These are phyloP conservation scores for Cichorium intybus DNA, from an alignment of 140 eudicot genomes.

Conservation along the genomic window DNA sequence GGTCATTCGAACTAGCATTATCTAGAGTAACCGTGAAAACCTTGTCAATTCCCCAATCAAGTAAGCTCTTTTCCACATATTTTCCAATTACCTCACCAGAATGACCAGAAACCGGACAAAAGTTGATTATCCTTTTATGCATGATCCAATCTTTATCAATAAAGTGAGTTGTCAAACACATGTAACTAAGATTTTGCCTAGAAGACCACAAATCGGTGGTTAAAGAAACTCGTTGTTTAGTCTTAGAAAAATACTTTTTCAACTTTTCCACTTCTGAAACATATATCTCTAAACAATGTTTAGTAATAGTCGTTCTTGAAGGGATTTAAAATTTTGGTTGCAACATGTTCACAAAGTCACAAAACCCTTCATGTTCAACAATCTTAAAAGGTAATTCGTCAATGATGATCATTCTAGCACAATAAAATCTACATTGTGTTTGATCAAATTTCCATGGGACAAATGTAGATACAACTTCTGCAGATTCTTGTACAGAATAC, in stretches of 20 bases:
- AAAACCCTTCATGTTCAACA: slow-evolving; percentile 13
- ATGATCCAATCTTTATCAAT: not conserved
- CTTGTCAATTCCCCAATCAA: not conserved
- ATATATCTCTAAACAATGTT: not conserved
- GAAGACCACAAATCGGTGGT: not conserved
- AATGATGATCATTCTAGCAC: not conserved
- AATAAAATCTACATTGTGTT: too few species aligned
- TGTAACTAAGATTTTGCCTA: not conserved
- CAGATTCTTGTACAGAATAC: not conserved
- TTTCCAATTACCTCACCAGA: not conserved
- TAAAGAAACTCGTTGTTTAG: not conserved
- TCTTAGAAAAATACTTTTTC: not conserved
- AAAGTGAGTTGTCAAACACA: not conserved
- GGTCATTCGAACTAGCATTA: not conserved
- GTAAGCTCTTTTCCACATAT: not conserved
- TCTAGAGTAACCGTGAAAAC: not conserved
- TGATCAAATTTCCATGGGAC: not conserved
- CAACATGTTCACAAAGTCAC: not conserved
- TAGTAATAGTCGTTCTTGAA: not conserved
- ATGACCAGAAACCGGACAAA: not conserved
- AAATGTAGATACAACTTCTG: not conserved
- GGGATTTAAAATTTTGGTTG: slow-evolving; percentile 1
- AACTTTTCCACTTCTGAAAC: not conserved
- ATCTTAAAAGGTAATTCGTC: not conserved
- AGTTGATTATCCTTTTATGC: not conserved